Evolutionary conservation across 306 rosid species (phyloP).

Genomic region (Malus fusca): DNA sequence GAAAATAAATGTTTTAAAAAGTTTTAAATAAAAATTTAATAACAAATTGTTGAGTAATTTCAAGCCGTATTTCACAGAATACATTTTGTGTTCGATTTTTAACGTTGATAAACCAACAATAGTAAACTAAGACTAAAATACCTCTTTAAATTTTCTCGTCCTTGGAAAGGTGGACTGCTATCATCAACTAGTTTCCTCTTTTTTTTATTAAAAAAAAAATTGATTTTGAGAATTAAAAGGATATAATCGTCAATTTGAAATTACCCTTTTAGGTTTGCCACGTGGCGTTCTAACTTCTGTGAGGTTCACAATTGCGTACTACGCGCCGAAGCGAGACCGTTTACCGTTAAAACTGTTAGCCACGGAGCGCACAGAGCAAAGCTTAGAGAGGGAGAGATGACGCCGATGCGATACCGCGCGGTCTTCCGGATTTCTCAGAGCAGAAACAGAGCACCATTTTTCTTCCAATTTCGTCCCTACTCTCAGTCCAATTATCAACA

Average conservation of each 20-base stretch:
- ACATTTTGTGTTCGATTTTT: no score
- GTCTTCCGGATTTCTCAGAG: slow-evolving; percentile 1
- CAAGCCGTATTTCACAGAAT: no score
- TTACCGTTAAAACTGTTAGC: neutral
- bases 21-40: no score
- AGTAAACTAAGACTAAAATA: no score
- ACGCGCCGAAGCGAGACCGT: neutral
- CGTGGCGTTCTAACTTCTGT: neutral
- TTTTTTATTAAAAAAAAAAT: no score
- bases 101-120: no score
- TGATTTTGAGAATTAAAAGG: neutral
- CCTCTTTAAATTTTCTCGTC: no score
- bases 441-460: neutral
- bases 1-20: no score
- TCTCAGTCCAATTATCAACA: neutral
- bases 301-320: neutral
- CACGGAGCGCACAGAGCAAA: neutral
- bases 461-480: slow-evolving; percentile 1
- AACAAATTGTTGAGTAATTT: no score
- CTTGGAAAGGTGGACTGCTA: accelerated
- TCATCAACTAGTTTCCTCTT: no score
- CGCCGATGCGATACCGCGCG: slow-evolving; percentile 14
- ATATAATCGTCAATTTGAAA: neutral
- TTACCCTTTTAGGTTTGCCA: neutral
- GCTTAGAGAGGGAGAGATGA: slow-evolving; percentile 1